Conservation (phyloP, 176 grass and related monocot species). For the Poa pratensis region DNA sequence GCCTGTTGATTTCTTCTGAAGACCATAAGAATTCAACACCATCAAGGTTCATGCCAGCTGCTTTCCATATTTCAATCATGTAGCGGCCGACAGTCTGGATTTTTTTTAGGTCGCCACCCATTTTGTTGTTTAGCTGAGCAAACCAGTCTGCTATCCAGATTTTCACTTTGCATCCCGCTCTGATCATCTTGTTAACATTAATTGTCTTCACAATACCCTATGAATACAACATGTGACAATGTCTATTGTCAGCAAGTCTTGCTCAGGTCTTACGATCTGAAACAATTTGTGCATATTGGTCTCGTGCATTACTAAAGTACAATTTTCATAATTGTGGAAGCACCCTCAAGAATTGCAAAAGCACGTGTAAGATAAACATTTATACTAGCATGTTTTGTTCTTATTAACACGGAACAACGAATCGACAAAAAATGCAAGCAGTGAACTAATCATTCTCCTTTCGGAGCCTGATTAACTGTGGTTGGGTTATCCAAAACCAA, state of each 20-base stretch:
- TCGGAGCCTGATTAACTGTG: background rate
- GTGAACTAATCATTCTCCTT: background rate
- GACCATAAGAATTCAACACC: conserved; percentile 89
- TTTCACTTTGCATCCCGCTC: conserved; percentile 77
- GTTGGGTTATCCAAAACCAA: background rate
- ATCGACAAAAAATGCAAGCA: background rate
- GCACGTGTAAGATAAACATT: background rate
- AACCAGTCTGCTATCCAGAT: conserved; percentile 97
- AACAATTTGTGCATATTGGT: background rate
- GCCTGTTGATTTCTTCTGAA: conserved; percentile 77
- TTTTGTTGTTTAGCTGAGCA: conserved; percentile 90
- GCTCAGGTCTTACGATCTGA: background rate
- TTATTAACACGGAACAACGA: conserved; percentile 16
- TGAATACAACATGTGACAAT: background rate
- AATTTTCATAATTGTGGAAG: conserved; percentile 1
- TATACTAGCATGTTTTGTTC: background rate
- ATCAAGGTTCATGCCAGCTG: conserved; percentile 75
- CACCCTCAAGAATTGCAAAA: background rate
- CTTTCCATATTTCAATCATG: conserved; percentile 95
- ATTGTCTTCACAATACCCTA: conserved; percentile 88
- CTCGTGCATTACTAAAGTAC: background rate
- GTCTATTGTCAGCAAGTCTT: conserved; percentile 17
- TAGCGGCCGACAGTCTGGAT: conserved; percentile 75
- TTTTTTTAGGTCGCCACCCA: conserved; percentile 83
- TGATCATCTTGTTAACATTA: conserved; percentile 85